Evolutionary conservation across 805 yeast species (phyloP), one percentile per base, ranked within the genome.

Genomic region (Monosporozyma aerobia): DNA sequence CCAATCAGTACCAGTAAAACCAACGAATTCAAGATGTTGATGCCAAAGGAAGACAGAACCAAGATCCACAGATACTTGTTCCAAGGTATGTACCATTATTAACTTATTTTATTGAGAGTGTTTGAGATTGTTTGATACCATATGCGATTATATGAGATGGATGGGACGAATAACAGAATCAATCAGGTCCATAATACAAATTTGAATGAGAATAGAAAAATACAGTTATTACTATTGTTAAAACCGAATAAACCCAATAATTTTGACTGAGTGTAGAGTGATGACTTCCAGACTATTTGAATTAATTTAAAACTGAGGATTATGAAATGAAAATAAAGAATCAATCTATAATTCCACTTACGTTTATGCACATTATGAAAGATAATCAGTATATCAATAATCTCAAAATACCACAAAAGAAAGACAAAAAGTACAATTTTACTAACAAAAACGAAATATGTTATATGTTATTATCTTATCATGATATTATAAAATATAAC

Each of bases 31-130:
- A 82, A 68, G 73, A 94, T 94, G 99, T 85, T 94, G 82, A 94
- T 94, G 84, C 98, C 99, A 81, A 94, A 88, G 82, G 95, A 89
- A 79, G 99, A 94, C 78, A 90, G 99, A 86, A 89, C 88, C 82
- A 88, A 88, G 90, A 94, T 94, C 78, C 96, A 90, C 95, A 87
- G 84, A 78, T 86, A 90, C 87, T 94, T 94, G 80, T 94, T 90
- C 88, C 90, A 90, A 80, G 95, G 95, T 87, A 84, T 76, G 94
- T 85, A 27, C 16, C 23, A 29, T 16, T 16, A 23, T 16, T n/a
- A 40, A 19, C 9, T 37, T 9, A 40, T 10, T 19, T 39, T 5
- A 39, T 39, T n/a, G 43, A 35, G 39, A 35, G 6, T 35, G 10
- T 35, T 27, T 27, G 29, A 35, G 39, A 35, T 35, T 35, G 10